Base-by-base conservation (phyloP, 768 basidiomycete genomes). In the Gloeostereum incarnatum region DNA sequence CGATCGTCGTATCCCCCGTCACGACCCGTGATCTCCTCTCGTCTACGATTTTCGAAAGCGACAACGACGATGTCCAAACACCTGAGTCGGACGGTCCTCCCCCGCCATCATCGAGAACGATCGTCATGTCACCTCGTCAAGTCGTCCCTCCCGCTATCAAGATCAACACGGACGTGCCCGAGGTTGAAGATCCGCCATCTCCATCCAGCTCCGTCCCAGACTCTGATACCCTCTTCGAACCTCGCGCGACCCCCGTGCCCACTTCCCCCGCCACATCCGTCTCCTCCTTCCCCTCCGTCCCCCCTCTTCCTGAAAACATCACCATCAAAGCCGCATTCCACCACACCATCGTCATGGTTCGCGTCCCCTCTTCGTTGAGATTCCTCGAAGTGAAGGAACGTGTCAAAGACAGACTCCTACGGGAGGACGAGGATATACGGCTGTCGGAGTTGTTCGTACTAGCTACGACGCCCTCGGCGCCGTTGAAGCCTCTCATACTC, bases 361-460 rank as follows among this genome's bases (percentile, higher is more conserved):
- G 79, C 31, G 56, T 69, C 6, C 56, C 71, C 9, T 65, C 65
- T 44, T 57, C 63, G 29, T 61, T 64, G 41, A 31, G 66, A n/a
- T 68, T 77, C 39, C 48, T 55, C 13, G 74, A 76, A 31, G 48
- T 86, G 11, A 77, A 78, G 42, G 59, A 60, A 36, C 68, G 71
- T 34, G 59, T 88, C 18, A 69, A 71, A 44, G 72, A 78, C 39
- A 85, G 84, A 49, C 78, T 87, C 50, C 65, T 70, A n/a, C 62
- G 66, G 17, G 71, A 77, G 48, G n/a, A n/a, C n/a, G 79, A 78
- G 53, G 68, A 67, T 34, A 46, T 77, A 30, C 61, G 66, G 9
- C 68, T 85, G 17, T 65, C 66, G 0, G 59, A 66, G 5, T 56
- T 63, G 1, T 86, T 86, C 51, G 66, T 63, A 6, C 56, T 86